Conservation (phyloP, 805 yeast species). For the Maudiozyma turicensis region DNA sequence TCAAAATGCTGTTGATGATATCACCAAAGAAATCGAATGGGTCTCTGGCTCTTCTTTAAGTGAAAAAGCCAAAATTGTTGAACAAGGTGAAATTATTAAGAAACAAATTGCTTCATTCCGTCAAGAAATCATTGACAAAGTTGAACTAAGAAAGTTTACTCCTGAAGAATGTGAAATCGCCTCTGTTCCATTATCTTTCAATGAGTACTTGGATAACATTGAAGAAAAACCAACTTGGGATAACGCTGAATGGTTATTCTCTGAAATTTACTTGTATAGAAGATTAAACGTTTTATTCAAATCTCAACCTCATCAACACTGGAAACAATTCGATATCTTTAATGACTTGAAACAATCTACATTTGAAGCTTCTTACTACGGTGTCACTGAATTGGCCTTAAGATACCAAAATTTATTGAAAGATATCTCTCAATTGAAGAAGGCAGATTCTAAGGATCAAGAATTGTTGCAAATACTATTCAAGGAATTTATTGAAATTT, state of each 20-base stretch:
- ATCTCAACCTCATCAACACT: conserved; percentile 22
- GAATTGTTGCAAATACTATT: conserved; percentile 50
- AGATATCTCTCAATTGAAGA: conserved; percentile 13
- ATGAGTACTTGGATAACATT: conserved; percentile 35
- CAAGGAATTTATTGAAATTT: conserved; percentile 75
- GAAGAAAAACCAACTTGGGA: conserved; percentile 48
- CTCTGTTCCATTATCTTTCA: conserved; percentile 46
- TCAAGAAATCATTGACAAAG: conserved; percentile 36
- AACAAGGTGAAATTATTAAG: conserved; percentile 42
- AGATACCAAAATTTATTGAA: conserved; percentile 40
- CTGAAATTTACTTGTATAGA: conserved; percentile 81
- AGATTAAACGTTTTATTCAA: conserved; percentile 40
- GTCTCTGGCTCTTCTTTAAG: conserved; percentile 10
- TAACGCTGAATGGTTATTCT: conserved; percentile 81
- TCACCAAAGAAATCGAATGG: conserved; percentile 29
- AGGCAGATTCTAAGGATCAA: conserved; percentile 18
- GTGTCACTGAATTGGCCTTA: conserved; percentile 72
- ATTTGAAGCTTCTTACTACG: conserved; percentile 62
- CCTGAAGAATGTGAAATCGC: conserved; percentile 30
- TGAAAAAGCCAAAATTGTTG: conserved; percentile 13
- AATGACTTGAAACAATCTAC: conserved; percentile 60
- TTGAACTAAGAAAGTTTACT: conserved; percentile 35
- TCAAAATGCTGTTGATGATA: conserved; percentile 56
- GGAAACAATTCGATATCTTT: conserved; percentile 61
- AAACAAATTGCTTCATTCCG: conserved; percentile 35